Evolutionary conservation across 805 yeast species (phyloP), one percentile per base, ranked within the genome.

Genomic region (Clavispora vitiphila): DNA sequence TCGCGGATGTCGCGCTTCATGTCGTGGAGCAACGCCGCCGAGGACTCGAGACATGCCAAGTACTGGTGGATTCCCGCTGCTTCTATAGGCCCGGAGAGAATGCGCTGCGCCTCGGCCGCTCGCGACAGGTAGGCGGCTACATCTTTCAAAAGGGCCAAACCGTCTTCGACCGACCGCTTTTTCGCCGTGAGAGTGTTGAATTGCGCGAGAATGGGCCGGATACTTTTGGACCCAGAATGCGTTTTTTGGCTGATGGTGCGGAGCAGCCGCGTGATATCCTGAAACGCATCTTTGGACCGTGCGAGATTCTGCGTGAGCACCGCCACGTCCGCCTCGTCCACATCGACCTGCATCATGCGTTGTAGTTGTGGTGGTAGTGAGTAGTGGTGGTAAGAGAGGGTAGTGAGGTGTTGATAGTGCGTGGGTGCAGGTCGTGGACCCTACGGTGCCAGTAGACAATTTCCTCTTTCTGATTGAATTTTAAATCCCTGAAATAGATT

Each of bases 281-380:
- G 55, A 8, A 88, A 76, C 31, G 87, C 62, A 15, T 68, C 70
- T 30, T 76, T 74, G 3, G 87, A 77, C 40, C 78, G 74, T 37
- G 71, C 61, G 25, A 90, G 69, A 40, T 84, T 81, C 54, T 85
- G 93, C 39, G 86, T 84, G 24, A 89, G 72, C 4, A 89, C 89
- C 2, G 87, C 81, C 25, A 87, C 81, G 51, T 88, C 96, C 2
- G 90, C 89, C 57, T 83, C 91, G 54, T 85, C 90, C 2, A 80
- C 67, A 53, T 83, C 90, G 21, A 79, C 62, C 25, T 25, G 34
- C 39, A 37, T 37, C 5, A 6, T 34, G 35, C 20, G 35, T 23
- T 15, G 32, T 30, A 11, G 2, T 16, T 11, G 24, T 4, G 22
- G 22, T 31, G 19, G 35, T 19, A 9, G 24, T 19, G 24, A 6